These are phyloP conservation scores for Phytophthora vignae DNA, from an alignment of 352 stramenopile genomes.

Conservation along the genomic window DNA sequence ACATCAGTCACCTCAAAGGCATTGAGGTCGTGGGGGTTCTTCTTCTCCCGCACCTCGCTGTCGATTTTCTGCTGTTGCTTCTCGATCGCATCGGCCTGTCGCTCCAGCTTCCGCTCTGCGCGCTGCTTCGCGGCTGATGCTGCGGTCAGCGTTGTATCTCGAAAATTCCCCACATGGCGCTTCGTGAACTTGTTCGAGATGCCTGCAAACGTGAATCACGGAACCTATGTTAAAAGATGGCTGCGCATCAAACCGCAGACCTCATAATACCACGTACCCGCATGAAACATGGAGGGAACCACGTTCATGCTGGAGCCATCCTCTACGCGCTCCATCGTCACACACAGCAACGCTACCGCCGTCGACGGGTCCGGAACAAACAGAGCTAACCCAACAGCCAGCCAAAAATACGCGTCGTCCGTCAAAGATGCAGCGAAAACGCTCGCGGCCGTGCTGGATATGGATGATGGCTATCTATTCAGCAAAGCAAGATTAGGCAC, in stretches of 20 bases:
- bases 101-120: constrained; percentile 68
- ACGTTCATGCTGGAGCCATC: constrained; percentile 42
- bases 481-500: constrained; percentile 16
- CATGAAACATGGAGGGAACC: constrained; percentile 48
- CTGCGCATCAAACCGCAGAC: background rate
- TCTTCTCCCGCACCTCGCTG: constrained; percentile 47
- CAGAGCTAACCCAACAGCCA: constrained; percentile 21
- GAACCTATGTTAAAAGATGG: background rate
- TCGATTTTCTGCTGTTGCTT: constrained; percentile 87
- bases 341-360: background rate
- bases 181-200: constrained; percentile 89
- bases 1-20: background rate
- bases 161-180: constrained; percentile 70
- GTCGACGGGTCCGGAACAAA: background rate
- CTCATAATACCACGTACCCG: constrained; percentile 26
- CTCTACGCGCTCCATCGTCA: constrained; percentile 48
- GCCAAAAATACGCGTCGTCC: constrained; percentile 45
- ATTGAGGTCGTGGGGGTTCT: too few relatives aligned
- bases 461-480: constrained; percentile 30
- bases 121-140: constrained; percentile 74
- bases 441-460: constrained; percentile 18
- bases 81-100: constrained; percentile 73
- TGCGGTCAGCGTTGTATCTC: constrained; percentile 76
- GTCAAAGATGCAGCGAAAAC: constrained; percentile 22
- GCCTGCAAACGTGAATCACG: constrained; percentile 38